Conservation (phyloP, 2,329 filamentous ascomycete genomes). For the Apiospora pterosperma region DNA sequence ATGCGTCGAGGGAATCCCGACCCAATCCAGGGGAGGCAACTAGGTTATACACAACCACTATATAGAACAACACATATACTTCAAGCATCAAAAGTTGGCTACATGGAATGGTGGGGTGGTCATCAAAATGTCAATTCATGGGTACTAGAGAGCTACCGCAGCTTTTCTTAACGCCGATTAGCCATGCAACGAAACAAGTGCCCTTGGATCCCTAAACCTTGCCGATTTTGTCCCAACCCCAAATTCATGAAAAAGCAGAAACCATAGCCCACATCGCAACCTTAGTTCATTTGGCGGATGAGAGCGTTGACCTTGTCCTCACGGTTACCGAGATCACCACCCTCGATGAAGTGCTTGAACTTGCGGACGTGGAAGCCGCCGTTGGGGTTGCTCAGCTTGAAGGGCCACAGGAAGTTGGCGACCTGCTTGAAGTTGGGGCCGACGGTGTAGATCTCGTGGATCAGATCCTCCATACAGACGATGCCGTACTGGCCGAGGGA, state of each 20-base stretch:
- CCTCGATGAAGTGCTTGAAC: constrained; percentile 99
- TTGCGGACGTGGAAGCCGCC: constrained; percentile 95
- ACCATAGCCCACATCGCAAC: constrained; percentile 15
- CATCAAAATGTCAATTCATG: constrained; percentile 32
- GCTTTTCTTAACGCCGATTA: constrained; percentile 26
- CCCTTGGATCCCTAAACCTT: constrained; percentile 20
- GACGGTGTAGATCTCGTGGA: constrained; percentile 98
- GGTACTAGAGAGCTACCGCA: constrained; percentile 23
- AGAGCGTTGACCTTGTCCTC: constrained; percentile 97
- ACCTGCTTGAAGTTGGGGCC: constrained; percentile 99
- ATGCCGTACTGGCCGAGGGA: constrained; percentile 97
- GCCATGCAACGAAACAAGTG: constrained; percentile 28
- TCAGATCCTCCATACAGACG: constrained; percentile 98
- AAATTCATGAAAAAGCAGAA: constrained; percentile 20
- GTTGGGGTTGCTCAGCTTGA: constrained; percentile 98
- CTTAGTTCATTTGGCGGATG: constrained; percentile 98
- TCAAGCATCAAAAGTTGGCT: neutral
- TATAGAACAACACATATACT: neutral
- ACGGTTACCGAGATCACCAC: constrained; percentile 97
- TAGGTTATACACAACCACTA: constrained; percentile 1
- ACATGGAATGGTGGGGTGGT: constrained; percentile 15
- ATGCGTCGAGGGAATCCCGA: too few species aligned
- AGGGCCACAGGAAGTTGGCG: constrained; percentile 99
- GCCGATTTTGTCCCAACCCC: constrained; percentile 8
- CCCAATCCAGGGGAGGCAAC: neutral